phyloP scores from a whole-genome alignment of 768 basidiomycete genomes.

The Kwoniella botswanensis region DNA sequence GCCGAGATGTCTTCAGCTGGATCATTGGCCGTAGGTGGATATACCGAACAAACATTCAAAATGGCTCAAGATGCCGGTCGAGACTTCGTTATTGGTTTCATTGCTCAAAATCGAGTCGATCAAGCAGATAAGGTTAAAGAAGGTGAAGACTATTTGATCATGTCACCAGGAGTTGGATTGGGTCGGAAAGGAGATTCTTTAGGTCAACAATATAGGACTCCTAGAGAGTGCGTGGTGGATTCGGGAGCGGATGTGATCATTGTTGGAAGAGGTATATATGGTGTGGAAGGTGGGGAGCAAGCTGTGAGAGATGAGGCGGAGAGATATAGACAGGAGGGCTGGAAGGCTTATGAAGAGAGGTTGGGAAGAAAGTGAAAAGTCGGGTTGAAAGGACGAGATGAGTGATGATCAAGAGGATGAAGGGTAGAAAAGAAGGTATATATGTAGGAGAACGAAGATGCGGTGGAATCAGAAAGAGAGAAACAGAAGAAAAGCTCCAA shows the following conservation, averaged over 20 bases:
- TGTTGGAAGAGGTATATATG: conserved; percentile 93
- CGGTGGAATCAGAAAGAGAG: too few relatives aligned
- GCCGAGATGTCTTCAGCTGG: conserved; percentile 96
- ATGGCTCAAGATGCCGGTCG: conserved; percentile 79
- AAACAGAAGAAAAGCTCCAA: not conserved
- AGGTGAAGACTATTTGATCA: conserved; percentile 81
- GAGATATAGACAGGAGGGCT: conserved; percentile 81
- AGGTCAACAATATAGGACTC: conserved; percentile 96
- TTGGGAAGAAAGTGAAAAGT: conserved; percentile 11
- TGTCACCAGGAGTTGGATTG: conserved; percentile 91
- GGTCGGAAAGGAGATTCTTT: conserved; percentile 77
- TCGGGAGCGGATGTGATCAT: conserved; percentile 95
- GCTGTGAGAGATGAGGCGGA: conserved; percentile 69
- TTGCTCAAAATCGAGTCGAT: conserved; percentile 86
- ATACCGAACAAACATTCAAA: conserved; percentile 80
- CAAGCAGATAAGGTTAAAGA: conserved; percentile 18
- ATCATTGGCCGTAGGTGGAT: conserved; percentile 77
- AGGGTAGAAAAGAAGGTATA: not conserved
- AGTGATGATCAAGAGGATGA: not conserved
- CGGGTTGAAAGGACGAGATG: not conserved
- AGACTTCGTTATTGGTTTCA: conserved; percentile 94
- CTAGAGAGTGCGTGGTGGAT: conserved; percentile 76
- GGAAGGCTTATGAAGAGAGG: conserved; percentile 83
- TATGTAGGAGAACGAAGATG: not conserved
- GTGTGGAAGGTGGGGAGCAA: conserved; percentile 62